phyloP scores from a whole-genome alignment of 2,329 filamentous ascomycete species.

The Bipolaris zeicola region DNA sequence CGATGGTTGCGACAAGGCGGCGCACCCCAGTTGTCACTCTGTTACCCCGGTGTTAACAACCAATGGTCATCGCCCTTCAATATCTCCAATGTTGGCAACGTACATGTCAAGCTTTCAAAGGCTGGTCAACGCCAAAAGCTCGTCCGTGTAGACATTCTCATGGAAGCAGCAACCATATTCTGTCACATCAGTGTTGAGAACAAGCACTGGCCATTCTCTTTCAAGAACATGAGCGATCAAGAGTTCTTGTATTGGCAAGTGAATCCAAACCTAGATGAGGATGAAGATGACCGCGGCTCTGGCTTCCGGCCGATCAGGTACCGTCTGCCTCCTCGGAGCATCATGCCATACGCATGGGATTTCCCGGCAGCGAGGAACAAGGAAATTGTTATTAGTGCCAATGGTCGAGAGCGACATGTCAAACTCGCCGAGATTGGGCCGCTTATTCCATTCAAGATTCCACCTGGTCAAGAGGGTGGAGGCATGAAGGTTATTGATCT shows the following conservation, averaged over 20 bases:
- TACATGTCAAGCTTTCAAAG: conserved; percentile 92
- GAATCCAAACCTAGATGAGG: conserved; percentile 89
- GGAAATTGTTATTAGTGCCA: conserved; percentile 81
- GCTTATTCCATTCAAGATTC: conserved; percentile 89
- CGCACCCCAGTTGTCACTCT: conserved; percentile 88
- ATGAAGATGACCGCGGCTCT: conserved; percentile 79
- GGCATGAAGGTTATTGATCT: conserved; percentile 91
- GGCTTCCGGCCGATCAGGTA: conserved; percentile 94
- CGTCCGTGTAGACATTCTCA: conserved; percentile 83
- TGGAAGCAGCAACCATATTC: conserved; percentile 94
- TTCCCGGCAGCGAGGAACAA: conserved; percentile 97
- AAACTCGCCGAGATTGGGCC: conserved; percentile 97
- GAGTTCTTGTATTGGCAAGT: conserved; percentile 98
- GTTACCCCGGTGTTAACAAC: conserved; percentile 92
- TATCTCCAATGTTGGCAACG: conserved; percentile 90
- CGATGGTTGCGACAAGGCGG: conserved; percentile 85
- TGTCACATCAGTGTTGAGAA: conserved; percentile 87
- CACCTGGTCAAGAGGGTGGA: conserved; percentile 64
- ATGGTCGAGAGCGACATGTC: conserved; percentile 84
- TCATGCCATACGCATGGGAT: conserved; percentile 99
- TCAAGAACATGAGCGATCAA: conserved; percentile 96
- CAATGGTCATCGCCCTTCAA: conserved; percentile 98
- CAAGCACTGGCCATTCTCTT: conserved; percentile 97
- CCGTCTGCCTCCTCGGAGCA: conserved; percentile 87
- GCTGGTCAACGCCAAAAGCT: conserved; percentile 87